Percentiles rank a stretch among this genome's conserved stretches.
Conservation (phyloP, 2,329 filamentous ascomycete species). For the Colletotrichum sp. region DNA sequence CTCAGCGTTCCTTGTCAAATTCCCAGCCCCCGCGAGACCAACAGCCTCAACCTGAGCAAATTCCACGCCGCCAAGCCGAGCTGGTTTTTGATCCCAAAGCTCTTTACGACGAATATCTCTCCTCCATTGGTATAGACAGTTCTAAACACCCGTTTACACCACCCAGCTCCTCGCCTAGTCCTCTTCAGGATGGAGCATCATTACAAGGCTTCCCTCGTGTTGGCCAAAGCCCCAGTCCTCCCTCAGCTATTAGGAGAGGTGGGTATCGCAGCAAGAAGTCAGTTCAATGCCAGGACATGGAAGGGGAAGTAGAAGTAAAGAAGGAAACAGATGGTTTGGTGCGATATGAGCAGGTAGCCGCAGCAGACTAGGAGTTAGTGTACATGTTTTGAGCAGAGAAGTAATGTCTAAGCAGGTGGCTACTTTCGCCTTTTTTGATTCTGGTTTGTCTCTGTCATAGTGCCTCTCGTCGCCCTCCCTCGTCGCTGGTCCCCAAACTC, state of each 20-base stretch:
- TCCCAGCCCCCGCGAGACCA: not conserved
- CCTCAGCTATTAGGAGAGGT: not conserved
- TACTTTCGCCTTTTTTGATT: not conserved
- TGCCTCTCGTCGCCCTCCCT: not conserved
- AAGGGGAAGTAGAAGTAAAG: too few species aligned
- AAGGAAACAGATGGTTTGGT: not conserved
- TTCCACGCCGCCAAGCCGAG: not conserved
- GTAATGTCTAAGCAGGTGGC: not conserved
- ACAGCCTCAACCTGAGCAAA: not conserved
- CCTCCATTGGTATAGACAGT: not conserved
- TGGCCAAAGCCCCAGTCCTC: not conserved
- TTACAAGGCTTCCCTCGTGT: rapidly evolving
- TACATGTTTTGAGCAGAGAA: not conserved
- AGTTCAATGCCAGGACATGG: not conserved
- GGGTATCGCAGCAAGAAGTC: not conserved
- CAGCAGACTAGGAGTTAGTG: not conserved
- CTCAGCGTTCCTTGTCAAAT: not conserved
- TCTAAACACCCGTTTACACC: not conserved
- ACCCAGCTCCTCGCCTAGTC: not conserved
- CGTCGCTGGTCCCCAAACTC: not conserved
- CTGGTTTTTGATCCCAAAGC: not conserved
- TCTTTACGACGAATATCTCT: not conserved
- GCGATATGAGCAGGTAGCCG: not conserved
- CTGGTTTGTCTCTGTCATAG: not conserved
- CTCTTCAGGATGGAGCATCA: not conserved